These are phyloP conservation scores for Ascochyta lentis DNA, from an alignment of 2,329 filamentous ascomycete species.

Conservation along the genomic window DNA sequence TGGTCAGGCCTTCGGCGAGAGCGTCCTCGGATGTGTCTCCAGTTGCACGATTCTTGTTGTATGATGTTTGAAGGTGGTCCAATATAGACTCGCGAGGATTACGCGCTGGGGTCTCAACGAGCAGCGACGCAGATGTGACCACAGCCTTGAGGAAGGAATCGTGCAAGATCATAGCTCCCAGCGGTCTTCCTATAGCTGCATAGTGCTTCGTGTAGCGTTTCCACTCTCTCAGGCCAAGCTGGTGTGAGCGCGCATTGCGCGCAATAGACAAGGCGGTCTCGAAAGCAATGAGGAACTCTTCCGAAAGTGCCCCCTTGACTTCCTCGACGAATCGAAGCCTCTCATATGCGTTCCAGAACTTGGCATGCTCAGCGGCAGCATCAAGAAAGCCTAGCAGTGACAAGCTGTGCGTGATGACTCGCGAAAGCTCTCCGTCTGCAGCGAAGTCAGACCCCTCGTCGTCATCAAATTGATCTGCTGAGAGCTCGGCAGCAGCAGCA, in stretches of 20 bases:
- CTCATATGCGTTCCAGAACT: conserved; percentile 81
- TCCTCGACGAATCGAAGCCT: conserved; percentile 75
- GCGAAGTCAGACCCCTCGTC: conserved; percentile 59
- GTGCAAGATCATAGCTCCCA: conserved; percentile 91
- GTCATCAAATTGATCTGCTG: conserved; percentile 61
- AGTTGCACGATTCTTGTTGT: conserved; percentile 23
- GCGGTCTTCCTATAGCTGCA: conserved; percentile 75
- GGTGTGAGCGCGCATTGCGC: conserved; percentile 74
- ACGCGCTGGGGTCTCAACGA: conserved; percentile 66
- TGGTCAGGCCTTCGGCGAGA: conserved; percentile 65
- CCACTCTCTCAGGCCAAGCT: conserved; percentile 79
- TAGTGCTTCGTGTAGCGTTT: conserved; percentile 86
- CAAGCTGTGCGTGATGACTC: conserved; percentile 76
- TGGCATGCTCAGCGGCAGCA: conserved; percentile 76
- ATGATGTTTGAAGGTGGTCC: conserved; percentile 64
- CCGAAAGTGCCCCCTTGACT: conserved; percentile 77
- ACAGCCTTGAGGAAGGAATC: conserved; percentile 87
- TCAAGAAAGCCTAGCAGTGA: conserved; percentile 91
- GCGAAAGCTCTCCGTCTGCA: conserved; percentile 63
- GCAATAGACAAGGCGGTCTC: conserved; percentile 92
- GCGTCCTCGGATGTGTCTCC: conserved; percentile 37
- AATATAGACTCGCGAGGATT: conserved; percentile 71
- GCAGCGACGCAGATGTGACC: conserved; percentile 76
- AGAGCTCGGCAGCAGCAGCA: conserved; percentile 63
- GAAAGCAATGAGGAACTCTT: conserved; percentile 82